Evolutionary conservation across 2,329 filamentous ascomycete genomes (phyloP).

Genomic region (Hortaea werneckii): DNA sequence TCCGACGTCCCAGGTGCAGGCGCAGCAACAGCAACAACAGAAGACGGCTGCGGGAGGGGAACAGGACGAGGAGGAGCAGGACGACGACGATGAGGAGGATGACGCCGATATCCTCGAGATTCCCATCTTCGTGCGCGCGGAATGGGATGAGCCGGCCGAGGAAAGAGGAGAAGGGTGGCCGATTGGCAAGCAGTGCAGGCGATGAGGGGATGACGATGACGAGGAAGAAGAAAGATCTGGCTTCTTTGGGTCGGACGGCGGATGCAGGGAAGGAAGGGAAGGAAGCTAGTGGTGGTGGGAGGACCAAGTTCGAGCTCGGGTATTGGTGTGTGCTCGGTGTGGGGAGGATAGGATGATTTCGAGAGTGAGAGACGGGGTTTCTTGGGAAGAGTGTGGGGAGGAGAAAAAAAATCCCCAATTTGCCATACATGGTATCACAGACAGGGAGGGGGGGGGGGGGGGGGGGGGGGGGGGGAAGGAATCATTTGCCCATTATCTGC

Average conservation of each 20-base stretch:
- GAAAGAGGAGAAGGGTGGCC: conserved; percentile 48
- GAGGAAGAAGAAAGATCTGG: conserved; percentile 13
- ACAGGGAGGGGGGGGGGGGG: no score
- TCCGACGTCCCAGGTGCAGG: conserved; percentile 4
- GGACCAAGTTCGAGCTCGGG: conserved; percentile 76
- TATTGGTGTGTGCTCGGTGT: conserved; percentile 87
- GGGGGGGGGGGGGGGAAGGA: no score
- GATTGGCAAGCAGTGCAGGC: conserved; percentile 34
- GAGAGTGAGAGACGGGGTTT: no score
- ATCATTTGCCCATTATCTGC: no score
- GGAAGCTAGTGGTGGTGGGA: conserved; percentile 47
- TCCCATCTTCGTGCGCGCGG: conserved; percentile 82
- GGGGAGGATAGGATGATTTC: no score
- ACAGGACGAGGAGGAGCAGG: conserved; percentile 34
- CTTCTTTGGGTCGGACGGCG: no score
- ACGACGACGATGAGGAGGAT: conserved; percentile 45
- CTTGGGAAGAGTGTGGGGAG: no score
- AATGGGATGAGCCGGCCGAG: conserved; percentile 66
- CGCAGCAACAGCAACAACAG: neutral
- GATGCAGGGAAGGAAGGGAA: neutral
- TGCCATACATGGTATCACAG: no score
- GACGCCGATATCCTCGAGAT: conserved; percentile 62
- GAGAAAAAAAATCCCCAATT: no score
- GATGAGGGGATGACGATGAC: conserved; percentile 24
- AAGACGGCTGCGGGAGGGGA: conserved; percentile 19